These are phyloP conservation scores for Penicillium taxi DNA, from an alignment of 495 filamentous ascomycete genomes.

Conservation along the genomic window DNA sequence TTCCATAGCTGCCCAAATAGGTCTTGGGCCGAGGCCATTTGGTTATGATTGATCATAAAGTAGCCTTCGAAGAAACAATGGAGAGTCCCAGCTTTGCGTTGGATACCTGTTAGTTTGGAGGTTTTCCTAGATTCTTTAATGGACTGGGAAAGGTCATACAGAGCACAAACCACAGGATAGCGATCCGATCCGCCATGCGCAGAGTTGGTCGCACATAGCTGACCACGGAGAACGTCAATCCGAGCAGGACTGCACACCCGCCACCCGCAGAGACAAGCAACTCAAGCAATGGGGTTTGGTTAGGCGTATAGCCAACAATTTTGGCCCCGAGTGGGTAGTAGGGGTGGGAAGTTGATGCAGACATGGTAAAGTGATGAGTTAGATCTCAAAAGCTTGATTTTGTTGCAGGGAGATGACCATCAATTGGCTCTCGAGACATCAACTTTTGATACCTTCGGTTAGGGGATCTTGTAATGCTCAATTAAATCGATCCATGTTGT, in stretches of 20 bases:
- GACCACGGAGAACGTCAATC: conserved; percentile 40
- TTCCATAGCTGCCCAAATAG: conserved; percentile 81
- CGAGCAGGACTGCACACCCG: conserved; percentile 44
- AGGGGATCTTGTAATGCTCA: too few species aligned
- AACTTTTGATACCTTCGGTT: too few species aligned
- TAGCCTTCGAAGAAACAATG: conserved; percentile 87
- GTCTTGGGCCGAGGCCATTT: conserved; percentile 50
- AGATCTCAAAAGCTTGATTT: conserved; percentile 4
- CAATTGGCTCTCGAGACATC: too few species aligned
- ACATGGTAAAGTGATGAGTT: conserved; percentile 10
- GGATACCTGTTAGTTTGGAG: conserved; percentile 4
- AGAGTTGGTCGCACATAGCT: conserved; percentile 41
- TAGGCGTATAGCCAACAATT: conserved; percentile 55
- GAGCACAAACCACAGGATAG: conserved; percentile 60
- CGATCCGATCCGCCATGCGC: conserved; percentile 41
- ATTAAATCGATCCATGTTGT: too few species aligned
- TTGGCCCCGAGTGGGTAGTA: conserved; percentile 60
- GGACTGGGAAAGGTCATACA: conserved; percentile 32
- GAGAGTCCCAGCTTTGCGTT: conserved; percentile 49
- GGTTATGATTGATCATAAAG: conserved; percentile 58
- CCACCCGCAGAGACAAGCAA: conserved; percentile 48
- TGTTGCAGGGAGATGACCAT: too few species aligned
- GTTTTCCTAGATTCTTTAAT: background rate
- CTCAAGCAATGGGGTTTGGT: conserved; percentile 45
- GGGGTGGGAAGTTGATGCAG: conserved; percentile 43